Evolutionary conservation across 106 monocot species (phyloP), one percentile per base, ranked within the genome.

Genomic region (Platanthera guangdongensis): DNA sequence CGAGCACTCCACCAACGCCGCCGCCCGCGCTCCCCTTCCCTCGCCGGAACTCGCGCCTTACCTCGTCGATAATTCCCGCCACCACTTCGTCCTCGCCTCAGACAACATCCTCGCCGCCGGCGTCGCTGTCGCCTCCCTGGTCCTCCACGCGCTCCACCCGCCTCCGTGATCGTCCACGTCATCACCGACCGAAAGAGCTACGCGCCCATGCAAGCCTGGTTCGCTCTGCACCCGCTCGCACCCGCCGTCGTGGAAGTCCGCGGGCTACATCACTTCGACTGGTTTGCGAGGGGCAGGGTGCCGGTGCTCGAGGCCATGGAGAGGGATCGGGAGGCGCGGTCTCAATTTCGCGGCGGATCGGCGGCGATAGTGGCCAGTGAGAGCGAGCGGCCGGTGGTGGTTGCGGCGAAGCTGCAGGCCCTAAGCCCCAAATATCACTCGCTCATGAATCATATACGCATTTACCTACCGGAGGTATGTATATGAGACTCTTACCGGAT

Each of bases 131-230:
- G 77, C 84, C 25, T 93, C 93, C 11, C 82, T 93, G 13, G 84
- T 90, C 51, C 74, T 47, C 46, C 84, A 80, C 79, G 51, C 93
- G 6, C 82, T 83, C 69, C 80, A n/a, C 51, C 87, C 3, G 48
- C 22, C 32, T 22, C 73, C 3, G 82, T 86, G 9, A 90, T 90
- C 50, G 63, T 93, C 55, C 93, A 93, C 71, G 79, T 93, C 10
- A 83, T 93, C 79, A 93, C 93, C 7, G 93, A 93, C 57, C 81
- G 87, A 15, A 90, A 93, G 77, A 90, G 85, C 22, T 84, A 84
- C 82, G 78, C 93, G 9, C 78, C 89, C 39, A 93, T 93, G 89
- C 93, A 93, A 39, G 93, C 93, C 1, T 93, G 93, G 93, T 93
- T 93, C 78, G 75, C 93, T 14, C 80, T 93, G 62, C 93, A 93